Percentiles rank a stretch among this genome's conserved stretches.
These are phyloP conservation scores for Cutaneotrichosporon cutaneum DNA, from an alignment of 1,284 basidiomycete genomes.

Conservation along the genomic window DNA sequence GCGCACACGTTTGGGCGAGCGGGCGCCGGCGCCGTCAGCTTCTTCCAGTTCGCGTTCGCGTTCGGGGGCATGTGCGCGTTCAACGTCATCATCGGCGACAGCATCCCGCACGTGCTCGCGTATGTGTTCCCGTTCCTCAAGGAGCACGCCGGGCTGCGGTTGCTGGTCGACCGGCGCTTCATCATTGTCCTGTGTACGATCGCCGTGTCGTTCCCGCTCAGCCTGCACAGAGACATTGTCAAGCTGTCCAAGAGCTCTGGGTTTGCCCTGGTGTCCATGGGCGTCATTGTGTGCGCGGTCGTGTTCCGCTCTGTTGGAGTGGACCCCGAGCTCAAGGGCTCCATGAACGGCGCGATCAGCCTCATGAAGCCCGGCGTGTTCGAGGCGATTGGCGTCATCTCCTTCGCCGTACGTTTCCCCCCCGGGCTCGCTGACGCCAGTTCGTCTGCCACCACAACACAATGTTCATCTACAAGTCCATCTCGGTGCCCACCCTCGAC, in stretches of 20 bases:
- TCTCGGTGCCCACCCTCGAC: constrained; percentile 80
- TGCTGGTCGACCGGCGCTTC: constrained; percentile 83
- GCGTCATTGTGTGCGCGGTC: constrained; percentile 87
- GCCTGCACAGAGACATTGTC: constrained; percentile 94
- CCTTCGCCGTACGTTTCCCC: constrained; percentile 64
- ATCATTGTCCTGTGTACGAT: constrained; percentile 81
- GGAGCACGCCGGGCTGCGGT: constrained; percentile 66
- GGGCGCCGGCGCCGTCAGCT: constrained; percentile 86
- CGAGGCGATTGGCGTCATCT: constrained; percentile 91
- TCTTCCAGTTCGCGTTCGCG: constrained; percentile 97
- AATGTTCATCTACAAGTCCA: constrained; percentile 87
- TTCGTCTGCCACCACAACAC: constrained; percentile 89
- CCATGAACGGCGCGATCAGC: constrained; percentile 62
- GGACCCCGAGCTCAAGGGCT: constrained; percentile 72
- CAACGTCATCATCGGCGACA: constrained; percentile 88
- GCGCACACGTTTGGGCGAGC: constrained; percentile 85
- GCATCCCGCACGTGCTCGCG: constrained; percentile 90
- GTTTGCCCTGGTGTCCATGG: constrained; percentile 86
- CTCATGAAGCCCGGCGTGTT: constrained; percentile 75
- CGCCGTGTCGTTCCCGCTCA: constrained; percentile 89
- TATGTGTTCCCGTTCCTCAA: constrained; percentile 76
- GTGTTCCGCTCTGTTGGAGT: constrained; percentile 81
- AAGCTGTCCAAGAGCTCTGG: constrained; percentile 91
- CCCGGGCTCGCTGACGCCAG: constrained; percentile 22
- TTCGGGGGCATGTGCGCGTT: constrained; percentile 98